phyloP scores from a whole-genome alignment of 2,329 filamentous ascomycete species.

The Thelonectria olida region DNA sequence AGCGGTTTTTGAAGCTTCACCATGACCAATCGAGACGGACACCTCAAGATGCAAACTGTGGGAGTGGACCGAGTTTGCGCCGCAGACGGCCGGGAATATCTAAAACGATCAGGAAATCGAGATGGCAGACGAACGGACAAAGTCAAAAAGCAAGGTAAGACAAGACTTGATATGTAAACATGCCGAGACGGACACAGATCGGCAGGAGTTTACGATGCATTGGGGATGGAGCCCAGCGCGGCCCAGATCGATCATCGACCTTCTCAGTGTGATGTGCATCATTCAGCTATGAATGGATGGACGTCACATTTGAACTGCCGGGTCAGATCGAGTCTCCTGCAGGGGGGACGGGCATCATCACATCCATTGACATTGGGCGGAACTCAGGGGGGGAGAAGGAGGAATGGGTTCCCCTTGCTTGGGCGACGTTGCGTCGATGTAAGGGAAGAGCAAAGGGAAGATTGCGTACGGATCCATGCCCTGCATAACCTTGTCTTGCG shows the following conservation, averaged over 20 bases:
- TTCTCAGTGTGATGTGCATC: constrained; percentile 5
- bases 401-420: neutral
- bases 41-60: neutral
- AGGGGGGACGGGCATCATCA: neutral
- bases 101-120: neutral
- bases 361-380: too few species aligned
- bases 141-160: constrained; percentile 4
- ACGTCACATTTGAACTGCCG: neutral
- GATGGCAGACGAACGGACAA: neutral
- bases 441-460: neutral
- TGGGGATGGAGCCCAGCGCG: constrained; percentile 14
- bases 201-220: constrained; percentile 5
- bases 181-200: neutral
- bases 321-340: neutral
- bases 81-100: neutral
- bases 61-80: neutral
- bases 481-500: neutral
- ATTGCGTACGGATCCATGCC: neutral
- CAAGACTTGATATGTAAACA: constrained; percentile 1
- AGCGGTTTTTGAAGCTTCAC: too few species aligned
- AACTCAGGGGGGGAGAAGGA: neutral
- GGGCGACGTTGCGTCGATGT: neutral
- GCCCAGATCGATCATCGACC: constrained; percentile 12
- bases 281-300: constrained; percentile 1
- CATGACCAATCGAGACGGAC: too few species aligned